phyloP scores from a whole-genome alignment of 805 yeast genomes.

The Wickerhamomyces silvicola region DNA sequence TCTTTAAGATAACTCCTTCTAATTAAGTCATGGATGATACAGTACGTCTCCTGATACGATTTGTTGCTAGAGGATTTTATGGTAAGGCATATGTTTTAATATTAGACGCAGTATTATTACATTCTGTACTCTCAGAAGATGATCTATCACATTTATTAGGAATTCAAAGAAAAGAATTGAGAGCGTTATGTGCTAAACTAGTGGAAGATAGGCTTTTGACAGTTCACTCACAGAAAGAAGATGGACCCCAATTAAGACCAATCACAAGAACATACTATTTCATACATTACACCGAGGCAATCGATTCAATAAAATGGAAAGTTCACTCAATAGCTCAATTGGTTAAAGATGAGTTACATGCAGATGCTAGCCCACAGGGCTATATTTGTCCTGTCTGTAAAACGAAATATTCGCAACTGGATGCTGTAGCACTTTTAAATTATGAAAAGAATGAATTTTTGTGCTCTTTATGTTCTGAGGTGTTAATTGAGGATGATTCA shows the following conservation, averaged over 20 bases:
- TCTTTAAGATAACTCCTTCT: too few species aligned
- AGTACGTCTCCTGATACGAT: constrained; percentile 49
- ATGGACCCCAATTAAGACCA: constrained; percentile 55
- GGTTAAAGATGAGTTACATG: constrained; percentile 76
- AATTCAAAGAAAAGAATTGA: constrained; percentile 78
- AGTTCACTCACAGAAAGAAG: constrained; percentile 67
- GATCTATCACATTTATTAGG: constrained; percentile 78
- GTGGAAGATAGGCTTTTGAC: constrained; percentile 78
- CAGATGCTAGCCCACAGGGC: constrained; percentile 88
- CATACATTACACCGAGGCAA: constrained; percentile 86
- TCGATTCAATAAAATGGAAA: constrained; percentile 95
- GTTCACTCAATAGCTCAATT: constrained; percentile 77
- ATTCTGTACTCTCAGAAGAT: constrained; percentile 87
- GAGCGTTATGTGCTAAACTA: constrained; percentile 72
- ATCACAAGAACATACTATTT: constrained; percentile 76
- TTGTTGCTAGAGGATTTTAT: constrained; percentile 83
- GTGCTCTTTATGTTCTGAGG: constrained; percentile 78
- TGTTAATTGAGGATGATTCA: constrained; percentile 81
- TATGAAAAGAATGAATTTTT: constrained; percentile 75
- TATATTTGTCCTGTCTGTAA: constrained; percentile 85
- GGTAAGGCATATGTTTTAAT: constrained; percentile 77
- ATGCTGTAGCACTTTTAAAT: constrained; percentile 76
- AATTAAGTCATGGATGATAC: constrained; percentile 39
- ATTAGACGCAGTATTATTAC: constrained; percentile 80
- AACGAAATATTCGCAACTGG: constrained; percentile 75